A percentile compares a stretch with the other conserved stretches of the same genome.
These are phyloP conservation scores for Turnera subulata DNA, from an alignment of 345 rosid genomes.

Conservation along the genomic window DNA sequence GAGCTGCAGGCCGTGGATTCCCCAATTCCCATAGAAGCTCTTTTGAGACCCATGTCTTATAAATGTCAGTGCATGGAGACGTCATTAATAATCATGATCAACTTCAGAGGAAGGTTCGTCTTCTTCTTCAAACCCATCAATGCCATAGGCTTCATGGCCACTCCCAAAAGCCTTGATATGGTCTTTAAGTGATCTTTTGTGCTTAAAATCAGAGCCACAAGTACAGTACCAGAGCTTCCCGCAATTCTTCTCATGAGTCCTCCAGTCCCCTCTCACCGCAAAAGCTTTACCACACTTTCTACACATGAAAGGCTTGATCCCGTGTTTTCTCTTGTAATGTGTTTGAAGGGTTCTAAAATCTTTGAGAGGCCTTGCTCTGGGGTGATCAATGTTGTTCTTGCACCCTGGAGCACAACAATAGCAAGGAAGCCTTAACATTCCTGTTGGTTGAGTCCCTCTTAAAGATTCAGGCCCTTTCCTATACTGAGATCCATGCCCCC, in stretches of 20 bases:
- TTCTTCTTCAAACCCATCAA: constrained; percentile 50
- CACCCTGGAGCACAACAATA: constrained; percentile 66
- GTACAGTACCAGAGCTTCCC: constrained; percentile 62
- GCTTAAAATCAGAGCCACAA: constrained; percentile 65
- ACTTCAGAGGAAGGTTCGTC: constrained; percentile 59
- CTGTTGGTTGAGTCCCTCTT: constrained; percentile 65
- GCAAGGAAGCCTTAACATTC: constrained; percentile 69
- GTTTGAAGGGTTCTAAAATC: constrained; percentile 71
- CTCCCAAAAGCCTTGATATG: constrained; percentile 51
- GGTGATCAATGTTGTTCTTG: constrained; percentile 66
- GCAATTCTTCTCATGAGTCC: constrained; percentile 72
- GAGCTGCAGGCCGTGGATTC: too few species aligned
- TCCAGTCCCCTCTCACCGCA: constrained; percentile 69
- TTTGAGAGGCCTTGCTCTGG: constrained; percentile 64
- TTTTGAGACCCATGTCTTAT: background rate
- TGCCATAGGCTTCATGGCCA: constrained; percentile 50
- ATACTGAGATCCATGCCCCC: constrained; percentile 66
- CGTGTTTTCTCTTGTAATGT: constrained; percentile 71
- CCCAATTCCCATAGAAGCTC: too few species aligned
- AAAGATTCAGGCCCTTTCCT: constrained; percentile 61
- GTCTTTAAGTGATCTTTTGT: constrained; percentile 59
- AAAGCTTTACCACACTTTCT: constrained; percentile 69
- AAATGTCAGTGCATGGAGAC: constrained; percentile 17
- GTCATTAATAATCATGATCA: constrained; percentile 33
- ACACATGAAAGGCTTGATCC: constrained; percentile 70